These are phyloP conservation scores for Colletotrichum siamense DNA, from an alignment of 2,329 filamentous ascomycete genomes.

Conservation along the genomic window DNA sequence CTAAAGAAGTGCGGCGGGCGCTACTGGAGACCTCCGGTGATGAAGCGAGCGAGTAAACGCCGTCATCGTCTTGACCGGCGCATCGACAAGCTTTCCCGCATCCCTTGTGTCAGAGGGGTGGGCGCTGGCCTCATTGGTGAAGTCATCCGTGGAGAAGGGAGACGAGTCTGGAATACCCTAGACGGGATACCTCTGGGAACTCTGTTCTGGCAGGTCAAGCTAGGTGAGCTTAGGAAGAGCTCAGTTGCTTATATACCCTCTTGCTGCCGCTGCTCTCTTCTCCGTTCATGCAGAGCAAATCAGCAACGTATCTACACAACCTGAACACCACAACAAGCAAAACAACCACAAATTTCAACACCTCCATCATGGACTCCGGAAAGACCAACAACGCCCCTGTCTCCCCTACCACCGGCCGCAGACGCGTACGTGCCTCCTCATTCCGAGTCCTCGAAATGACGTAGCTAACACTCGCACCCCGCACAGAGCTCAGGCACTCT, in stretches of 20 bases:
- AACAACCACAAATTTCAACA: background rate
- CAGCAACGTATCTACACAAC: background rate
- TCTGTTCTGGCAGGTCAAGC: background rate
- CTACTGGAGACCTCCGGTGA: background rate
- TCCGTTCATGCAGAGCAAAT: fast-evolving
- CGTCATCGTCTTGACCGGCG: slow-evolving; percentile 15
- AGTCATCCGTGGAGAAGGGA: slow-evolving; percentile 10
- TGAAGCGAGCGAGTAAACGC: background rate
- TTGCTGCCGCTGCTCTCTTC: background rate
- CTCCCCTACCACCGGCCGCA: slow-evolving; percentile 6
- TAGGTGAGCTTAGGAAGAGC: background rate
- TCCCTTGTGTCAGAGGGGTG: slow-evolving; percentile 22
- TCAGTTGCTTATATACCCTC: slow-evolving; percentile 13
- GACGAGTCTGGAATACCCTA: background rate
- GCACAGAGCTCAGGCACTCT: slow-evolving; percentile 51
- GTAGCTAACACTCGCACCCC: background rate
- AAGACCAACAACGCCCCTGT: slow-evolving; percentile 9
- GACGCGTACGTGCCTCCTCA: slow-evolving; percentile 1
- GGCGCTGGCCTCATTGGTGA: slow-evolving; percentile 22
- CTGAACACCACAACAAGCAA: background rate
- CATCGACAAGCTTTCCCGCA: slow-evolving; percentile 24
- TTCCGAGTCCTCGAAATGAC: background rate
- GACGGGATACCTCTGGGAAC: background rate
- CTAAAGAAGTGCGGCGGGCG: background rate
- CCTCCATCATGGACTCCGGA: slow-evolving; percentile 9